These are phyloP conservation scores for Mucor piriformis DNA, from an alignment of 371 early-diverging fungal genomes.

Conservation along the genomic window DNA sequence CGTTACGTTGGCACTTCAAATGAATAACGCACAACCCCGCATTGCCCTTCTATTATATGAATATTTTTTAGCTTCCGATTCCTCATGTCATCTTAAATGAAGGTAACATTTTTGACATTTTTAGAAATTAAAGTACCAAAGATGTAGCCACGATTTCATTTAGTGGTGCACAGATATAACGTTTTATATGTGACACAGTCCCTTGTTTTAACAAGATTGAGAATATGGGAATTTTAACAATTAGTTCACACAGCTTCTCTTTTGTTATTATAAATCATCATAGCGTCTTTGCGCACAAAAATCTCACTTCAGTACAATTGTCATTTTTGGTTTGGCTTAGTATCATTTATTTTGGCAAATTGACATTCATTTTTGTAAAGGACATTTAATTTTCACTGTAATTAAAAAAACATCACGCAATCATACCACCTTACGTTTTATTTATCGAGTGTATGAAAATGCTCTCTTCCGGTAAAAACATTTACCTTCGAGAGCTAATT, in stretches of 20 bases:
- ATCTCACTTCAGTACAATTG: too few species aligned
- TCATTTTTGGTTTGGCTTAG: too few species aligned
- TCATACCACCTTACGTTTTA: not conserved
- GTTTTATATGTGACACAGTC: not conserved
- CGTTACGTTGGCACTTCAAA: constrained; percentile 5
- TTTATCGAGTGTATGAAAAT: not conserved
- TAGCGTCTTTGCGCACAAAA: not conserved
- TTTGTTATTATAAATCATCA: not conserved
- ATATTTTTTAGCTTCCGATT: constrained; percentile 9
- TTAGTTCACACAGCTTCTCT: not conserved
- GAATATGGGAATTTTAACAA: not conserved
- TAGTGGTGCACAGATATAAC: not conserved
- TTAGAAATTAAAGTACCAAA: not conserved
- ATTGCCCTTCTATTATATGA: not conserved
- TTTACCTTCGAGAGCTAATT: too few species aligned
- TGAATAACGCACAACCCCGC: constrained; percentile 3
- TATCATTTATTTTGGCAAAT: too few species aligned
- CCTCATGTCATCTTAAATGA: constrained; percentile 13
- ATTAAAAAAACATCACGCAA: not conserved
- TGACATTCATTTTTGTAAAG: too few species aligned
- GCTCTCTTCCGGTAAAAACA: not conserved
- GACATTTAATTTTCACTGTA: not conserved
- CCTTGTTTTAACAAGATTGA: not conserved
- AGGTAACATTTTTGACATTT: constrained; percentile 8
- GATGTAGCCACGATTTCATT: not conserved